Conservation (phyloP, 2,329 filamentous ascomycete genomes). For the Elsinoe fawcettii region DNA sequence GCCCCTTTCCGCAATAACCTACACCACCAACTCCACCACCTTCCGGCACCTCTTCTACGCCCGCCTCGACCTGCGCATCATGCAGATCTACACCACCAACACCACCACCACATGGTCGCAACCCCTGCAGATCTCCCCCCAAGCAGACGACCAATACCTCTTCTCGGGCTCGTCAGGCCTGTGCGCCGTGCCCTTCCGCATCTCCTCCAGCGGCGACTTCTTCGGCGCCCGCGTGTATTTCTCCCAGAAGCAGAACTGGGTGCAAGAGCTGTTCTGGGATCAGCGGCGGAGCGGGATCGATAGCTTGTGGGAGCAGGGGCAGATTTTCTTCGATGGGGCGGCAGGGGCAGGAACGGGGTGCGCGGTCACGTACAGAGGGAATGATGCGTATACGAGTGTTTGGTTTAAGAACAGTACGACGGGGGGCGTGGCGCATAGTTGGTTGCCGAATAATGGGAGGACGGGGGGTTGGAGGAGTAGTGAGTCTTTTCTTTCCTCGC, state of each 20-base stretch:
- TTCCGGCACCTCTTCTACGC: slow-evolving; percentile 13
- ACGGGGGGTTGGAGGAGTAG: background rate
- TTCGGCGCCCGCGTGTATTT: slow-evolving; percentile 5
- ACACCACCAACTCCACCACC: slow-evolving; percentile 9
- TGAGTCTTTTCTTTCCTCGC: background rate
- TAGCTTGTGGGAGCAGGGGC: background rate
- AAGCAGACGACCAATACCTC: slow-evolving; percentile 1
- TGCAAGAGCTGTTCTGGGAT: slow-evolving; percentile 13
- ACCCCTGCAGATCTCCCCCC: background rate
- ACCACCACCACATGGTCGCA: background rate
- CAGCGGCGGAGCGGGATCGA: background rate
- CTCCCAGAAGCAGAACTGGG: background rate
- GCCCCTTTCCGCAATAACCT: slow-evolving; percentile 4
- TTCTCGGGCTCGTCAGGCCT: slow-evolving; percentile 1
- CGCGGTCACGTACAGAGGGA: background rate
- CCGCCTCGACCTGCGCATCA: background rate
- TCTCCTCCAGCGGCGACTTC: slow-evolving; percentile 1
- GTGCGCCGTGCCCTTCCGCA: background rate
- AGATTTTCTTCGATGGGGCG: background rate
- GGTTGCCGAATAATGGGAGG: background rate
- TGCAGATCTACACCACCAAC: slow-evolving; percentile 10
- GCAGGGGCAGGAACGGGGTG: background rate
- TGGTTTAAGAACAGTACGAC: background rate
- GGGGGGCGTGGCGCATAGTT: background rate
- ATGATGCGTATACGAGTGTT: background rate